Evolutionary conservation across 2,329 filamentous ascomycete species (phyloP).

Genomic region (Fusarium sulawesiense): DNA sequence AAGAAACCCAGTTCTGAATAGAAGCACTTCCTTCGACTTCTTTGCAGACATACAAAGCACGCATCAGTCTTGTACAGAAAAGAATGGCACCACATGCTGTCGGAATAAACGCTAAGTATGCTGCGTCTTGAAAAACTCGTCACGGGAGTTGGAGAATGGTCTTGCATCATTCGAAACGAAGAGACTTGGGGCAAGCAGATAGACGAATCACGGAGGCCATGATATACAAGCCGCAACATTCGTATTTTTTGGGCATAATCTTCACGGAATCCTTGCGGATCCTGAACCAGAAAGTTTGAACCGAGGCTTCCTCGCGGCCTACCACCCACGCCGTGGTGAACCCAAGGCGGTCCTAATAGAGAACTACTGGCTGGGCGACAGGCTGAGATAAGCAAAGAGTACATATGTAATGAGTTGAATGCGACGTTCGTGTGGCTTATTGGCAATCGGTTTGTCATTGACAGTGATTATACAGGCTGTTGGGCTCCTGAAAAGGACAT

Average conservation of each 20-base stretch:
- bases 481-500: not conserved
- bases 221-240: not conserved
- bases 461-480: no score
- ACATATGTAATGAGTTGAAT: accelerated
- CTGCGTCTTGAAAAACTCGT: not conserved
- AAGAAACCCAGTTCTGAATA: not conserved
- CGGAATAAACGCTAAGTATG: not conserved
- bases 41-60: not conserved
- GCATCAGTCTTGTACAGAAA: not conserved
- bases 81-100: not conserved
- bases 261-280: not conserved
- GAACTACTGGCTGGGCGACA: not conserved
- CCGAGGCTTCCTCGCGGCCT: not conserved
- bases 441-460: not conserved
- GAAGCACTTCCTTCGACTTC: not conserved
- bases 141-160: not conserved
- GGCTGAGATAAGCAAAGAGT: not conserved
- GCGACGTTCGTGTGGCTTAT: not conserved
- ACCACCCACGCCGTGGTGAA: not conserved
- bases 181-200: not conserved
- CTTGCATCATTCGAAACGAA: not conserved
- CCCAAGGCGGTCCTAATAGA: not conserved
- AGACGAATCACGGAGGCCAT: not conserved
- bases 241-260: not conserved
- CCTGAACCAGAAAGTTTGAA: not conserved